A percentile compares a stretch with the other conserved stretches of the same genome.
Conservation (phyloP, 192 early-diverging fungal genomes). For the Oehlia diaphana region DNA sequence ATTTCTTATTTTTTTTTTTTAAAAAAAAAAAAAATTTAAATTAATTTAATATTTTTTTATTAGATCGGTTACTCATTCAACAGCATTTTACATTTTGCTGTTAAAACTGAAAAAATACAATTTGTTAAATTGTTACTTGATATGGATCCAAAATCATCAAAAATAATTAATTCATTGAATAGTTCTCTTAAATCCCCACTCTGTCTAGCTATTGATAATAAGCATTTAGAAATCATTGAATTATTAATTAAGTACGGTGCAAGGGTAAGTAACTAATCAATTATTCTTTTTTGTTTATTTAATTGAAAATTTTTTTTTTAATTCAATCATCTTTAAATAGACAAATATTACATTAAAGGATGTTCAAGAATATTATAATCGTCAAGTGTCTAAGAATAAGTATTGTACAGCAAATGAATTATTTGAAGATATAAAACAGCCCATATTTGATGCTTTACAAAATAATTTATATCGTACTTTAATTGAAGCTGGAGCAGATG, state of each 20-base stretch:
- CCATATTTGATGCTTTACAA: not conserved
- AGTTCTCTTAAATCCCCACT: not conserved
- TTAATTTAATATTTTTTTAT: too few relatives aligned
- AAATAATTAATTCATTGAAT: not conserved
- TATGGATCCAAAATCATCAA: not conserved
- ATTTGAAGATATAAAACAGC: not conserved
- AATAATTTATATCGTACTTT: conserved; percentile 1
- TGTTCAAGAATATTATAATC: not conserved
- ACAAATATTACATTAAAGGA: not conserved
- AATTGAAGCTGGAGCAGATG: not conserved
- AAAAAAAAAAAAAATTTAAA: too few relatives aligned
- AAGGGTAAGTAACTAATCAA: not conserved
- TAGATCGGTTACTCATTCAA: conserved; percentile 1
- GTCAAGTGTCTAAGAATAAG: not conserved
- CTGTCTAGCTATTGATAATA: not conserved
- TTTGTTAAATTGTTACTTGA: conserved; percentile 18
- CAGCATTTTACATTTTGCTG: conserved; percentile 9
- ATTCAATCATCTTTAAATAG: not conserved
- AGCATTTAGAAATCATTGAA: not conserved
- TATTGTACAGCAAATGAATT: too few relatives aligned
- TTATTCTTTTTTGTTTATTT: too few relatives aligned
- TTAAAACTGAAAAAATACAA: not conserved
- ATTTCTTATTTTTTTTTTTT: too few relatives aligned
- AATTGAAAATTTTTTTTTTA: too few relatives aligned
- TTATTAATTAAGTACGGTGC: conserved; percentile 10